phyloP scores from a whole-genome alignment of 2,329 filamentous ascomycete species.

The Hypoxylon sp. region DNA sequence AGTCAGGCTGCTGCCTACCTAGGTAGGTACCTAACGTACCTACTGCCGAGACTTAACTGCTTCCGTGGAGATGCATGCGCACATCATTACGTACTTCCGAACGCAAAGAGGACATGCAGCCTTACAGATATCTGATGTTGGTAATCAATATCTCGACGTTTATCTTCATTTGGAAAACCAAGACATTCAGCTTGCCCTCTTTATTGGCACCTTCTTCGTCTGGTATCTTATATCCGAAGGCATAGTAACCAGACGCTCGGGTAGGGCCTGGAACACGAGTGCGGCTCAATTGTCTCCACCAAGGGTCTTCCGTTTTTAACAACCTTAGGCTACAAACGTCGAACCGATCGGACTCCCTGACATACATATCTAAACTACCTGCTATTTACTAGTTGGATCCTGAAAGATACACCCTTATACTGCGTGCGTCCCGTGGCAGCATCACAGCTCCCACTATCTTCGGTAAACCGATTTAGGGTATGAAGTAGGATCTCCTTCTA shows the following conservation, averaged over 20 bases:
- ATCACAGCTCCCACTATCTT: neutral
- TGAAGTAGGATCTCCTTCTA: neutral
- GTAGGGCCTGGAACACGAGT: neutral
- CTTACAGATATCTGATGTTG: neutral
- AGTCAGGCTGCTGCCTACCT: constrained; percentile 21
- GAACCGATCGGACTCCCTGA: neutral
- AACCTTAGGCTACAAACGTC: neutral
- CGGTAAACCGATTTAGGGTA: neutral
- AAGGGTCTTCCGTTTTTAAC: neutral
- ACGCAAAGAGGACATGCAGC: constrained; percentile 5
- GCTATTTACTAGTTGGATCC: neutral
- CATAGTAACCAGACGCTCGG: neutral
- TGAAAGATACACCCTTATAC: neutral
- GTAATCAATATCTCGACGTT: neutral
- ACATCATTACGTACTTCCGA: neutral
- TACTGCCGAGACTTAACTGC: neutral
- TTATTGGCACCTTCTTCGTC: neutral
- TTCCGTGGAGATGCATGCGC: neutral
- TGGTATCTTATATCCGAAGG: neutral
- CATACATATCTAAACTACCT: neutral
- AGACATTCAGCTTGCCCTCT: neutral
- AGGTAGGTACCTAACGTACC: neutral
- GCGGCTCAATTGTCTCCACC: neutral
- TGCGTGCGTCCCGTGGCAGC: neutral
- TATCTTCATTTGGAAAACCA: neutral